These are phyloP conservation scores for Diatrype stigma DNA, from an alignment of 2,329 filamentous ascomycete species.

Conservation along the genomic window DNA sequence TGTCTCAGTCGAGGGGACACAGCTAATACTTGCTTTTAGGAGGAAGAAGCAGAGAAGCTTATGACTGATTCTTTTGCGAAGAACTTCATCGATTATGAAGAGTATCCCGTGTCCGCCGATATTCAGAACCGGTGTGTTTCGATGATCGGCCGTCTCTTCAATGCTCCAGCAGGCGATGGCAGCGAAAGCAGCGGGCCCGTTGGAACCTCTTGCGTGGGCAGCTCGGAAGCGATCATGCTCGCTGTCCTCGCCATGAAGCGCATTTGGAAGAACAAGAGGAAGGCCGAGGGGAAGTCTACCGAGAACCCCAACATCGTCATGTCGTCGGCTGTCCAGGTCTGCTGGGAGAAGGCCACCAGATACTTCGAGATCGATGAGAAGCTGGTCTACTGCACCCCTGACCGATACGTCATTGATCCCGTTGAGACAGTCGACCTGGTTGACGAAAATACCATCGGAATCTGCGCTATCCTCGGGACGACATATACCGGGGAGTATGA, in stretches of 20 bases:
- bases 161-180: slow-evolving; percentile 57
- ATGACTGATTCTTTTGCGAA: slow-evolving; percentile 91
- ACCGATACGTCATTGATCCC: slow-evolving; percentile 62
- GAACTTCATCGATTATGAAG: slow-evolving; percentile 91
- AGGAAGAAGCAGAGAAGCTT: slow-evolving; percentile 92
- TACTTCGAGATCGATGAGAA: slow-evolving; percentile 95
- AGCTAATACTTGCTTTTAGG: slow-evolving; percentile 45
- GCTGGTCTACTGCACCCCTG: slow-evolving; percentile 61
- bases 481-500: slow-evolving; percentile 97
- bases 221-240: slow-evolving; percentile 84
- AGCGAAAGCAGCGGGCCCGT: slow-evolving; percentile 60
- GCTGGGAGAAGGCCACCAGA: slow-evolving; percentile 88
- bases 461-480: slow-evolving; percentile 84
- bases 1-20: slow-evolving; percentile 1
- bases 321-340: slow-evolving; percentile 93
- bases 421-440: slow-evolving; percentile 55
- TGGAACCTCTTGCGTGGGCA: slow-evolving; percentile 84
- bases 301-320: slow-evolving; percentile 90
- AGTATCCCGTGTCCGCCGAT: slow-evolving; percentile 75
- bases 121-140: slow-evolving; percentile 90
- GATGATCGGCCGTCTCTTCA: slow-evolving; percentile 87
- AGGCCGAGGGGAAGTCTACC: slow-evolving; percentile 74
- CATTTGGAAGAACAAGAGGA: slow-evolving; percentile 83
- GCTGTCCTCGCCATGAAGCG: slow-evolving; percentile 89
- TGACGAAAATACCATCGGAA: slow-evolving; percentile 78